These are phyloP conservation scores for Glaciozyma antarctica DNA, from an alignment of 768 basidiomycete species.

Conservation along the genomic window DNA sequence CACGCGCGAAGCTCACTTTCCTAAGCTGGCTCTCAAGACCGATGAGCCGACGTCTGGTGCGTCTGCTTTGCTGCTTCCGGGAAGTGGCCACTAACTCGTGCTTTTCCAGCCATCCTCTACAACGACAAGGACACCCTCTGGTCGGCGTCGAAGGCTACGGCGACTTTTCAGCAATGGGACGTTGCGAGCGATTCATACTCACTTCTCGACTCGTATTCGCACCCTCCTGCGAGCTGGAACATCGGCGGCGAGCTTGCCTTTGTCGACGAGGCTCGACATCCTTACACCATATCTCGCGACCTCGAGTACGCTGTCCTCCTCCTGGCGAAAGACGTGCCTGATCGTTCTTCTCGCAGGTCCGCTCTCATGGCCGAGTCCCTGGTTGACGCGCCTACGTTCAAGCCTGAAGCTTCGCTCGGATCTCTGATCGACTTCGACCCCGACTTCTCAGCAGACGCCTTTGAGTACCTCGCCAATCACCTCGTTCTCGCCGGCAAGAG, in stretches of 20 bases:
- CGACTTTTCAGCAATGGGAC: slow-evolving; percentile 25
- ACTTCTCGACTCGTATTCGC: slow-evolving; percentile 24
- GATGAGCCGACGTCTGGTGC: slow-evolving; percentile 18
- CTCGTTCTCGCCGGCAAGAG: slow-evolving; percentile 4
- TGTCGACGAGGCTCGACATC: slow-evolving; percentile 11
- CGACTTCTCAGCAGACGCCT: slow-evolving; percentile 15
- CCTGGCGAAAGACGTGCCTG: too few species aligned
- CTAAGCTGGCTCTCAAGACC: slow-evolving; percentile 28
- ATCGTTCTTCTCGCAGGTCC: background rate
- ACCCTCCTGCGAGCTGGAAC: slow-evolving; percentile 10
- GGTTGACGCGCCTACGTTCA: slow-evolving; percentile 14
- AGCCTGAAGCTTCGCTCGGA: slow-evolving; percentile 9
- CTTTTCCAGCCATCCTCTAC: slow-evolving; percentile 16
- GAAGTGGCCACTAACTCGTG: background rate
- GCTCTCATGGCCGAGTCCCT: background rate
- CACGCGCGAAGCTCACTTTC: slow-evolving; percentile 23
- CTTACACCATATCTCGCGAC: background rate
- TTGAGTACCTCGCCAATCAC: slow-evolving; percentile 22
- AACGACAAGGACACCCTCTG: slow-evolving; percentile 31
- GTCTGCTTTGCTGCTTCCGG: background rate
- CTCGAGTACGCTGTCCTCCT: too few species aligned
- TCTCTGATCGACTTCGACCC: slow-evolving; percentile 17
- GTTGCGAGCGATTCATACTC: slow-evolving; percentile 24
- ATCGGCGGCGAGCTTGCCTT: slow-evolving; percentile 22
- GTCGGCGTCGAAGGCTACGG: slow-evolving; percentile 12